These are phyloP conservation scores for Arxiozyma bovina DNA, from an alignment of 1,139 yeast genomes.

Conservation along the genomic window DNA sequence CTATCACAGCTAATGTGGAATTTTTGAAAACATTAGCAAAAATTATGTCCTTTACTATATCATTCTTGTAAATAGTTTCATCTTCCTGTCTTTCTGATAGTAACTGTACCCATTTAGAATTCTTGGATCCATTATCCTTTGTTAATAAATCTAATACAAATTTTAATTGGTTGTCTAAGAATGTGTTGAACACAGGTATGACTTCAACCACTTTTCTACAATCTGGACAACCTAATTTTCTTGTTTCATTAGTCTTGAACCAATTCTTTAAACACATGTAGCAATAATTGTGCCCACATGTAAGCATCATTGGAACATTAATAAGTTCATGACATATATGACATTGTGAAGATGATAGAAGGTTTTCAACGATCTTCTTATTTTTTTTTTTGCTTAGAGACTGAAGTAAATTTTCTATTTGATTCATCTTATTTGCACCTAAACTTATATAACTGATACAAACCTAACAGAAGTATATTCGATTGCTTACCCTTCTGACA, in stretches of 20 bases:
- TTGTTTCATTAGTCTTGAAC: constrained; percentile 22
- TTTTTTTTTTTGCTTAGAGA: constrained; percentile 10
- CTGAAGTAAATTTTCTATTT: neutral
- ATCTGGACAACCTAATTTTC: constrained; percentile 28
- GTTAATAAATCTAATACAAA: constrained; percentile 13
- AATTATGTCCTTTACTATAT: constrained; percentile 32
- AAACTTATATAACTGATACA: too few species aligned
- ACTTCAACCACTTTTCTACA: constrained; percentile 21
- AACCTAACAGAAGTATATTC: neutral
- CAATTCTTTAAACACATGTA: constrained; percentile 23
- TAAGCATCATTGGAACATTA: constrained; percentile 29
- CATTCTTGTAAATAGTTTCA: constrained; percentile 34
- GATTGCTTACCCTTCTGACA: too few species aligned
- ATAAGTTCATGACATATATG: constrained; percentile 29
- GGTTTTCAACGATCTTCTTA: constrained; percentile 14
- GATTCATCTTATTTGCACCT: neutral
- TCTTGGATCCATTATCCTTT: constrained; percentile 7
- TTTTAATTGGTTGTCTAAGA: constrained; percentile 20
- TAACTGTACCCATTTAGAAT: constrained; percentile 6
- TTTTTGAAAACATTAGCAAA: constrained; percentile 44
- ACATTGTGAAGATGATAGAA: constrained; percentile 24
- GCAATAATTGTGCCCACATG: constrained; percentile 28
- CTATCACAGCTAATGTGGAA: constrained; percentile 47
- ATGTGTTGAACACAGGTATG: constrained; percentile 23
- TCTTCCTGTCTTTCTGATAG: constrained; percentile 8